Evolutionary conservation across 176 grass and related monocot genomes (phyloP), one percentile per base, ranked within the genome.

Genomic region (Panicum miliaceum): DNA sequence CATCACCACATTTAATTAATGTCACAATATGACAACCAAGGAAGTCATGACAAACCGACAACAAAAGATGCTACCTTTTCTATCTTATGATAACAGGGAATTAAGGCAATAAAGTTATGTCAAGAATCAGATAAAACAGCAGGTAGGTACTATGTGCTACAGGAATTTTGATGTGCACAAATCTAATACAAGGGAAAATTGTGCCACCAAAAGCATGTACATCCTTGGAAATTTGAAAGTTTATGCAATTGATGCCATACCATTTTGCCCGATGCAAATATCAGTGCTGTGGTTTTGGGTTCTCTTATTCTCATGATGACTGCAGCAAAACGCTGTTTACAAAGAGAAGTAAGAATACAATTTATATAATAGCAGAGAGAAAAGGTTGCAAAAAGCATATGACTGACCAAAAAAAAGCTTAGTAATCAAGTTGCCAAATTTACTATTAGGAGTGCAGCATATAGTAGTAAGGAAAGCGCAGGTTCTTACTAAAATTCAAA

Each of bases 221-320:
- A 65, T 38, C 0, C 7, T 72, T 59, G 50, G 63, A 32, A 29
- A 8, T 3, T 67, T 60, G 25, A 76, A 3, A 38, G 11, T 19
- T 50, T 47, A 68, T 12, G n/a, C 81, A 32, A 36, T 59, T 78
- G 23, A 41, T 65, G 64, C 51, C 78, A 54, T 88, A 99, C 96
- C 96, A 99, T 99, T 93, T 99, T 99, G 52, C 96, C 96, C 3
- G 96, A 99, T 27, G 96, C 96, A 51, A 99, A 99, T 86, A 99
- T 99, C 90, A 99, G 78, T 20, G 96, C 96, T 16, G 96, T 99
- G 35, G 96, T 96, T 92, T 99, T 99, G 60, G 96, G 96, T 74
- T 99, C 93, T 83, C 96, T 96, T 93, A 99, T 99, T 96, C 93
- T 89, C 96, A 99, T 96, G 79, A 99, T 99, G 77, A 99, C 93